These are phyloP conservation scores for Stagonosporopsis chrysanthemi DNA, from an alignment of 2,329 filamentous ascomycete genomes.

Conservation along the genomic window DNA sequence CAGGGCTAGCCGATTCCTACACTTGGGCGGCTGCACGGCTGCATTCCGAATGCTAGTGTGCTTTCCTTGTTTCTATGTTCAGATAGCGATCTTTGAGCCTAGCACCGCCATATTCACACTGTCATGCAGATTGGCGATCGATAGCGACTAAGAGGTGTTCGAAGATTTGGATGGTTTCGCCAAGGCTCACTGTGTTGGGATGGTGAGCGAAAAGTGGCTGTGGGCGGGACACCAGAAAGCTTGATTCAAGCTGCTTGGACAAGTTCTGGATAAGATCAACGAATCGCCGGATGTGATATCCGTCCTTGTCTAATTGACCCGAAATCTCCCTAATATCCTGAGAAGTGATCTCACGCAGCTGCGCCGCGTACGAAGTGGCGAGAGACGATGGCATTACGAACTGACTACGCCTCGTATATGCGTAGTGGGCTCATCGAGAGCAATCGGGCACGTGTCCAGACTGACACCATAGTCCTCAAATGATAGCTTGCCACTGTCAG, in stretches of 20 bases:
- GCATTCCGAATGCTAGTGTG: too few relatives aligned
- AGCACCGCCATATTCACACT: neutral
- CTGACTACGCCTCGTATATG: conserved; percentile 15
- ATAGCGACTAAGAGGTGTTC: neutral
- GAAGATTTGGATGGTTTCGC: neutral
- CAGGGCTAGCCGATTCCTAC: neutral
- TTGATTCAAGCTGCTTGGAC: conserved; percentile 1
- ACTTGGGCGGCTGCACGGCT: neutral
- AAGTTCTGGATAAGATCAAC: neutral
- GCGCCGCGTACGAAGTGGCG: neutral
- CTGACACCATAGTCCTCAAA: conserved; percentile 28
- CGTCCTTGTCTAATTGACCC: neutral
- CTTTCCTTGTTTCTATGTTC: too few relatives aligned
- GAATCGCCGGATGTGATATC: neutral
- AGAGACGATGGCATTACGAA: neutral
- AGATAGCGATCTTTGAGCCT: neutral
- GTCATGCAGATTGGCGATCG: neutral
- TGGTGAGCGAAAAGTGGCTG: neutral
- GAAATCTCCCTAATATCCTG: neutral
- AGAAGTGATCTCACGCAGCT: neutral
- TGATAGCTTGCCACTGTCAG: conserved; percentile 19
- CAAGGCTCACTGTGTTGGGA: neutral
- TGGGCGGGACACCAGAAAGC: neutral
- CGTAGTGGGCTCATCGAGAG: conserved; percentile 24
- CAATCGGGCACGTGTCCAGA: conserved; percentile 21